A percentile compares a stretch with the other conserved stretches of the same genome.
Evolutionary conservation across 2,329 filamentous ascomycete species (phyloP).

Genomic region (Aschersonia sp.): DNA sequence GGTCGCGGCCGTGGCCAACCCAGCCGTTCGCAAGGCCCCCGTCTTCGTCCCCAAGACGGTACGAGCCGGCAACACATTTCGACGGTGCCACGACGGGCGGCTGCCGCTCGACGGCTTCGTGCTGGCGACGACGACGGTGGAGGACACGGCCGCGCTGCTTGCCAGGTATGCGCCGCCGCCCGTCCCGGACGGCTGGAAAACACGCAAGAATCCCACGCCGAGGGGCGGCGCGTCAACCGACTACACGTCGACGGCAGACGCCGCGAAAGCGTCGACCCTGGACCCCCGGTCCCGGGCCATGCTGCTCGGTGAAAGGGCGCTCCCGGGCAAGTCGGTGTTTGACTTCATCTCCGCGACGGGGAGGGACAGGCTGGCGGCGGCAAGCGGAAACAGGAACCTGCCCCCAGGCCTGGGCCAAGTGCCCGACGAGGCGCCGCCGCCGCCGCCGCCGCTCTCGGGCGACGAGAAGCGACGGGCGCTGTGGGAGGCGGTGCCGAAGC

Average conservation of each 20-base stretch:
- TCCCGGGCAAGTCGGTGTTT: slow-evolving; percentile 91
- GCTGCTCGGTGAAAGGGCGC: slow-evolving; percentile 58
- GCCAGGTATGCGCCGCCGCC: slow-evolving; percentile 44
- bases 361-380: slow-evolving; percentile 59
- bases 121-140: slow-evolving; percentile 40
- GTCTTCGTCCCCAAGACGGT: slow-evolving; percentile 54
- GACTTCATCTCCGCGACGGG: slow-evolving; percentile 73
- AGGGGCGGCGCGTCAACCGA: slow-evolving; percentile 1
- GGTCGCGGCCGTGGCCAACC: slow-evolving; percentile 39
- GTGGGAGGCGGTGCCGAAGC: slow-evolving; percentile 41
- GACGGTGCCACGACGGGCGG: slow-evolving; percentile 71
- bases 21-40: slow-evolving; percentile 49
- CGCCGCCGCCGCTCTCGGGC: slow-evolving; percentile 30
- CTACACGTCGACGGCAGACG: slow-evolving; percentile 58
- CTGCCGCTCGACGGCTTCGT: slow-evolving; percentile 70
- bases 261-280: slow-evolving; percentile 60
- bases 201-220: slow-evolving; percentile 29
- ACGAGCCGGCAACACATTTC: slow-evolving; percentile 13
- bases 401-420: slow-evolving; percentile 66
- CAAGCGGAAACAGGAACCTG: slow-evolving; percentile 62
- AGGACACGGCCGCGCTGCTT: slow-evolving; percentile 16
- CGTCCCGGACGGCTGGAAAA: slow-evolving; percentile 63
- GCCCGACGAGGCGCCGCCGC: slow-evolving; percentile 41
- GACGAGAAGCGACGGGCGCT: slow-evolving; percentile 45
- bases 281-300: slow-evolving; percentile 65